These are phyloP conservation scores for Fusarium drepaniforme DNA, from an alignment of 2,329 filamentous ascomycete genomes.

Conservation along the genomic window DNA sequence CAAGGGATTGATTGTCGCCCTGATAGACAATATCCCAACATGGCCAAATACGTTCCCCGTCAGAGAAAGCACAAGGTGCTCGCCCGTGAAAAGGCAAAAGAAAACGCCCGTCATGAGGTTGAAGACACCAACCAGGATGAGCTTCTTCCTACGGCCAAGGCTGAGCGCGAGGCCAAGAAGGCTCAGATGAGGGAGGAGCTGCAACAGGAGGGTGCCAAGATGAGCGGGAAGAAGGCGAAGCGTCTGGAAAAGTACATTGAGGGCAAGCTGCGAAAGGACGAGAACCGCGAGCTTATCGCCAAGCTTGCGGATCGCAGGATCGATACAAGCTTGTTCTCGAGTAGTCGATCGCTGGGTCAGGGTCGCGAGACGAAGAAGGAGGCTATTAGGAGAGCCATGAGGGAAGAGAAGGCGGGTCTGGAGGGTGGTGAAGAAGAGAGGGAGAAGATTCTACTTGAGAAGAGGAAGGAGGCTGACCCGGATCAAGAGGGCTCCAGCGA, in stretches of 20 bases:
- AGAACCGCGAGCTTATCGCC: conserved; percentile 85
- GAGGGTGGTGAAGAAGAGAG: conserved; percentile 63
- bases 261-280: conserved; percentile 93
- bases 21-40: conserved; percentile 40
- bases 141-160: conserved; percentile 57
- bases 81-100: conserved; percentile 68
- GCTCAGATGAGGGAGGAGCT: conserved; percentile 67
- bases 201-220: conserved; percentile 62
- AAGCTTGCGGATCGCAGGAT: conserved; percentile 84
- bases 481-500: conserved; percentile 41
- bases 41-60: conserved; percentile 71
- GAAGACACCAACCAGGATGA: conserved; percentile 52
- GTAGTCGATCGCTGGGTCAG: conserved; percentile 81
- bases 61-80: conserved; percentile 78
- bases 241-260: conserved; percentile 80
- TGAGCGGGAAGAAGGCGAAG: conserved; percentile 75
- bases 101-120: conserved; percentile 56
- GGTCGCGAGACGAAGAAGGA: conserved; percentile 79
- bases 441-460: conserved; percentile 66
- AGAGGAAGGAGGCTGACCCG: conserved; percentile 45
- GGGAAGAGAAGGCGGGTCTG: conserved; percentile 75
- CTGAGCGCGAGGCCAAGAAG: conserved; percentile 66
- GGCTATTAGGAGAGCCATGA: conserved; percentile 71
- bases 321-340: conserved; percentile 85
- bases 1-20: conserved; percentile 18